phyloP scores from a whole-genome alignment of 2,329 filamentous ascomycete species.

The Penicillium sp. region DNA sequence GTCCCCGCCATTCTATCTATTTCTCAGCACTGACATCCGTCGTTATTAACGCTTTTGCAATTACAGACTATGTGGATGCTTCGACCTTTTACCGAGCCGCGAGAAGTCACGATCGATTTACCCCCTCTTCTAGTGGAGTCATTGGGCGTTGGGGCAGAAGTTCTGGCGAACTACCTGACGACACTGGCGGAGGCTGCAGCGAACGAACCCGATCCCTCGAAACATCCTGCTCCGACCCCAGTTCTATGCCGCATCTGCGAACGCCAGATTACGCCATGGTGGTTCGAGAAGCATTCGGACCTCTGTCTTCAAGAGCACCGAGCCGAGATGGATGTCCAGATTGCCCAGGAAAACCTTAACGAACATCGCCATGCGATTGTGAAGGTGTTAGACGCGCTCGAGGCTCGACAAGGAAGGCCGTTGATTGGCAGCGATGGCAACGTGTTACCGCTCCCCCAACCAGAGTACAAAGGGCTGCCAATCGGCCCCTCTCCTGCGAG shows the following conservation, averaged over 20 bases:
- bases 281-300: constrained; percentile 99
- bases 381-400: constrained; percentile 87
- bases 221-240: constrained; percentile 75
- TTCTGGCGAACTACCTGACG: constrained; percentile 90
- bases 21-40: no score
- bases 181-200: constrained; percentile 78
- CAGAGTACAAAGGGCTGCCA: constrained; percentile 82
- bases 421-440: constrained; percentile 28
- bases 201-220: constrained; percentile 68
- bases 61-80: constrained; percentile 98
- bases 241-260: constrained; percentile 97
- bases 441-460: constrained; percentile 56
- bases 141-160: constrained; percentile 87
- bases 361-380: constrained; percentile 95
- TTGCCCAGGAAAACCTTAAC: constrained; percentile 85
- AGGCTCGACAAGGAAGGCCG: constrained; percentile 57
- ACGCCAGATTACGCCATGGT: constrained; percentile 95
- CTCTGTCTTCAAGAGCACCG: constrained; percentile 92
- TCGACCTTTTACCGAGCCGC: constrained; percentile 79
- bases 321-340: constrained; percentile 96
- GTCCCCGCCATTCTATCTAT: not conserved
- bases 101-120: constrained; percentile 94
- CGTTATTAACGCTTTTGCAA: constrained; percentile 1
- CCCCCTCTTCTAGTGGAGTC: constrained; percentile 87
- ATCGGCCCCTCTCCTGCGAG: constrained; percentile 72